These are phyloP conservation scores for Aspergillus jensenii DNA, from an alignment of 2,329 filamentous ascomycete genomes.

Conservation along the genomic window DNA sequence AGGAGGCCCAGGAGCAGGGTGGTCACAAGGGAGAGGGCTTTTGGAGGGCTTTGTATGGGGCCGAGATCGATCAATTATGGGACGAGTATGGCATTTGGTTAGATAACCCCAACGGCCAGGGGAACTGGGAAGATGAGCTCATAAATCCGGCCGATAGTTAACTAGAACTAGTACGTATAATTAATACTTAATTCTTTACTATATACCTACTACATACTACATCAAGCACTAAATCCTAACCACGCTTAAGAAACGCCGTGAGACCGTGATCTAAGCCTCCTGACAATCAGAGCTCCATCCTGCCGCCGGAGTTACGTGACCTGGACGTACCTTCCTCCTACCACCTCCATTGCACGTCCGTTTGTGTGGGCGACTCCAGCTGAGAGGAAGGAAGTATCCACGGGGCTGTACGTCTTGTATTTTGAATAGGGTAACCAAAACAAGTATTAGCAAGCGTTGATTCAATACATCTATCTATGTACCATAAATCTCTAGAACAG, in stretches of 20 bases:
- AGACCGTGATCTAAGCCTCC: background rate
- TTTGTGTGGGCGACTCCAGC: background rate
- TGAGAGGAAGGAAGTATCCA: background rate
- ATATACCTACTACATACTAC: background rate
- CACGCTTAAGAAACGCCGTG: background rate
- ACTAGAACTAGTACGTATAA: background rate
- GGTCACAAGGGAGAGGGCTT: conserved; percentile 21
- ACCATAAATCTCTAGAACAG: conserved; percentile 9
- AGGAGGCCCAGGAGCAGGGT: background rate
- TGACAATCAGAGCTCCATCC: too few relatives aligned
- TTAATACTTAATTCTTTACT: background rate
- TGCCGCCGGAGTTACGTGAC: background rate
- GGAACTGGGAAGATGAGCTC: conserved; percentile 30
- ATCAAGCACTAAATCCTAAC: too few relatives aligned
- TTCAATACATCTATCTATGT: conserved; percentile 24
- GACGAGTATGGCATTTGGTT: conserved; percentile 63
- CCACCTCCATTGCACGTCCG: background rate
- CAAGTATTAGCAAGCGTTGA: conserved; percentile 8
- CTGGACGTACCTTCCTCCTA: background rate
- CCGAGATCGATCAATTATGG: conserved; percentile 70
- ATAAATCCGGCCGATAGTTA: conserved; percentile 21
- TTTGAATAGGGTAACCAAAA: background rate
- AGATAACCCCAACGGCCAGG: conserved; percentile 31
- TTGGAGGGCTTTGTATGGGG: conserved; percentile 58
- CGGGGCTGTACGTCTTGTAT: background rate